Evolutionary conservation across 108 stramenopile species (phyloP).

Genomic region (Cyclotella sp.): DNA sequence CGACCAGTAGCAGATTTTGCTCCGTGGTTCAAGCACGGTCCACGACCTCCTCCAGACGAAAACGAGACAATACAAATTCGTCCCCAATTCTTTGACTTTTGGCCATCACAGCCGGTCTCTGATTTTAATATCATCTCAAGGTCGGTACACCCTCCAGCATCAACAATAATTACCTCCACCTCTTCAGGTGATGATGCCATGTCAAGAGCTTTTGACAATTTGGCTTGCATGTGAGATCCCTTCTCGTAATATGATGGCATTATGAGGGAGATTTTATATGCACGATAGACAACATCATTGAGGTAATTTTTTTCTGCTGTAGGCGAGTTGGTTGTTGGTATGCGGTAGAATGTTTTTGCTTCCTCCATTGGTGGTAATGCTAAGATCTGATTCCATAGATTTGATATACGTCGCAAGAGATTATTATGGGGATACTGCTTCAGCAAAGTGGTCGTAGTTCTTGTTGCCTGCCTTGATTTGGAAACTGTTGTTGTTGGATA

Average conservation of each 20-base stretch:
- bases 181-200: conserved; percentile 30
- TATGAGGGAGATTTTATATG: conserved; percentile 66
- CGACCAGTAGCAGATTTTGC: conserved; percentile 63
- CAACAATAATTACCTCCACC: conserved; percentile 66
- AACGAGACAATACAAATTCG: conserved; percentile 45
- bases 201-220: conserved; percentile 31
- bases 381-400: conserved; percentile 40
- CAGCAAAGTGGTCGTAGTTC: conserved; percentile 19
- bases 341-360: conserved; percentile 25
- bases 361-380: conserved; percentile 47
- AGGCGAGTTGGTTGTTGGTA: conserved; percentile 1
- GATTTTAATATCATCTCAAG: conserved; percentile 32
- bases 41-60: conserved; percentile 73
- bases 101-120: not conserved
- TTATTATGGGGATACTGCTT: conserved; percentile 30
- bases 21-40: conserved; percentile 82
- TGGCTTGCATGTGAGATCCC: conserved; percentile 40
- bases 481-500: conserved; percentile 1
- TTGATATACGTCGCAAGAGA: conserved; percentile 34
- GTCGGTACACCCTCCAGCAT: conserved; percentile 61
- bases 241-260: conserved; percentile 65
- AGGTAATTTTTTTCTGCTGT: conserved; percentile 17
- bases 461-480: not conserved
- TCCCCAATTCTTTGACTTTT: conserved; percentile 43
- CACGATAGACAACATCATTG: conserved; percentile 8